phyloP scores from a whole-genome alignment of 1,139 yeast genomes.

The Yamadazyma conglobata region DNA sequence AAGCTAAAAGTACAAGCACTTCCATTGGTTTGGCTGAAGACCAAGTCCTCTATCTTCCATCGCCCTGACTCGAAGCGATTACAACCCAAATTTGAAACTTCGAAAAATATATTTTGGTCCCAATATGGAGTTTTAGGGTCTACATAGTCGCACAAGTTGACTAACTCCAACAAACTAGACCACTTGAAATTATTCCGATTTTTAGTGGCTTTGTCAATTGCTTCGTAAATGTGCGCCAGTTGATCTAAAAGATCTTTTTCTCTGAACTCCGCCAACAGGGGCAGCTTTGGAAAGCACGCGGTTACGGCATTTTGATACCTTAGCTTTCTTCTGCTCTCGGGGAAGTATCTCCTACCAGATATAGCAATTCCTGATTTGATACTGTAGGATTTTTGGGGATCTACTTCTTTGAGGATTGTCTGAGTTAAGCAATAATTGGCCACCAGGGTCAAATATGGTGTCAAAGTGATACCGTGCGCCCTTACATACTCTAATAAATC shows the following conservation, averaged over 20 bases:
- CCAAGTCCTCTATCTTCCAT: background rate
- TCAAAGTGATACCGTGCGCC: conserved; percentile 20
- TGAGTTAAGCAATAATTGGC: conserved; percentile 19
- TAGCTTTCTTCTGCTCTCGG: conserved; percentile 12
- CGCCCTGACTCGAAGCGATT: background rate
- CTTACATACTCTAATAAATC: conserved; percentile 15
- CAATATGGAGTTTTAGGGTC: too few species aligned
- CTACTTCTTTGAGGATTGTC: conserved; percentile 17
- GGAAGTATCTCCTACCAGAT: conserved; percentile 25
- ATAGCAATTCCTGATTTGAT: conserved; percentile 16
- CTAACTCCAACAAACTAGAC: too few species aligned
- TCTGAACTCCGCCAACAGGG: too few species aligned
- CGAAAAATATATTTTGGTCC: too few species aligned
- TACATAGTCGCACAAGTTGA: too few species aligned
- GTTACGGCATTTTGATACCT: conserved; percentile 20
- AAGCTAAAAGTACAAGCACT: background rate
- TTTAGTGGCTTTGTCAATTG: too few species aligned
- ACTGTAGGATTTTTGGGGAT: conserved; percentile 6
- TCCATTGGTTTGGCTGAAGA: background rate
- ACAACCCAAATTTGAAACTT: conserved; percentile 5
- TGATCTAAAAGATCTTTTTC: too few species aligned
- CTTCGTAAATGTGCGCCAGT: too few species aligned
- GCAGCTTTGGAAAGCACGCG: too few species aligned
- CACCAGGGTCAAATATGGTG: conserved; percentile 22
- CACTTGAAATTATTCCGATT: too few species aligned